These are phyloP conservation scores for Domatiomyces globalis DNA, from an alignment of 2,329 filamentous ascomycete species.

Conservation along the genomic window DNA sequence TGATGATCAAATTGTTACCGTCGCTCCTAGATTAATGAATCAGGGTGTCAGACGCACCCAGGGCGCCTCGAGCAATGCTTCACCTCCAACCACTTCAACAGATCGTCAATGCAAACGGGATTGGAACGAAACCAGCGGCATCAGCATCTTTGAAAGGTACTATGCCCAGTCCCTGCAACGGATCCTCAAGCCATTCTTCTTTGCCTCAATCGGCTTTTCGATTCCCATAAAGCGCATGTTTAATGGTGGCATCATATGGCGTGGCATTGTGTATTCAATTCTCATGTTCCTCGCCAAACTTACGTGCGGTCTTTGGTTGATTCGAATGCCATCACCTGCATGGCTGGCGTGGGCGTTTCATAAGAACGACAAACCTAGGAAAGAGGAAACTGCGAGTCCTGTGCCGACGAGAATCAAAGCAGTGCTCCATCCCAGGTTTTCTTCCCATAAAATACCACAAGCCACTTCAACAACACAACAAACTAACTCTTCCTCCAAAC, in stretches of 20 bases:
- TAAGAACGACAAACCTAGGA: neutral
- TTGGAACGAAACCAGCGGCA: slow-evolving; percentile 15
- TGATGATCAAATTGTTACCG: neutral
- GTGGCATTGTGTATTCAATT: slow-evolving; percentile 55
- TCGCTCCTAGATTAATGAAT: neutral
- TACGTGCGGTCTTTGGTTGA: slow-evolving; percentile 45
- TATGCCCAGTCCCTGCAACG: slow-evolving; percentile 33
- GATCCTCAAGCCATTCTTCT: slow-evolving; percentile 58
- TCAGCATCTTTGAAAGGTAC: slow-evolving; percentile 32
- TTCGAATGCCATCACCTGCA: slow-evolving; percentile 20
- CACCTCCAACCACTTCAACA: neutral
- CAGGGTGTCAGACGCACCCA: neutral
- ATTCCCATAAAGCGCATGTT: slow-evolving; percentile 64
- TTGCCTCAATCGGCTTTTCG: slow-evolving; percentile 62
- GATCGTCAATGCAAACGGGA: neutral
- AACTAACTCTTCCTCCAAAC: neutral
- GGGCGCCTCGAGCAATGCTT: neutral
- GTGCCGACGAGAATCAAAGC: neutral
- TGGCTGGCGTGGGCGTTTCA: neutral
- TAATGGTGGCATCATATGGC: slow-evolving; percentile 49
- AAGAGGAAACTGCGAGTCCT: neutral
- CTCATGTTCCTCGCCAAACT: slow-evolving; percentile 55
- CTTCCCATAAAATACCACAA: neutral
- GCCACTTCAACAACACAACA: neutral
- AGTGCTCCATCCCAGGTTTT: neutral